These are phyloP conservation scores for Xylariaceae sp. DNA, from an alignment of 2,329 filamentous ascomycete species.

Conservation along the genomic window DNA sequence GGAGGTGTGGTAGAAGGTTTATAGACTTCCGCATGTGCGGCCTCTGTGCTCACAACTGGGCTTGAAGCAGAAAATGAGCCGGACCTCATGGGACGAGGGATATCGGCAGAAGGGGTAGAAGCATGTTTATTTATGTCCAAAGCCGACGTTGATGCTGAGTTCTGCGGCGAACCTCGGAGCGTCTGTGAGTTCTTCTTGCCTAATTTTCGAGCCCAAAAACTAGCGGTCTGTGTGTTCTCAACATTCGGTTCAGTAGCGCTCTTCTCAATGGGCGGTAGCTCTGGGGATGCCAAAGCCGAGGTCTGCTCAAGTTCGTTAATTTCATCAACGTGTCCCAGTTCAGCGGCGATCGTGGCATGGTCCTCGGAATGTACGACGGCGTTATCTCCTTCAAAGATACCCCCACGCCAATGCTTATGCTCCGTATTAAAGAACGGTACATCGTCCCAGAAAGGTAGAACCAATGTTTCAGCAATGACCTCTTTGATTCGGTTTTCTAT, in stretches of 20 bases:
- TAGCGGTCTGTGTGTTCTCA: slow-evolving; percentile 37
- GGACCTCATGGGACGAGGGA: slow-evolving; percentile 55
- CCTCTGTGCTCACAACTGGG: slow-evolving; percentile 64
- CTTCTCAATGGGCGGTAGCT: slow-evolving; percentile 51
- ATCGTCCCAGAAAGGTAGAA: slow-evolving; percentile 95
- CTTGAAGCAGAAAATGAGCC: slow-evolving; percentile 61
- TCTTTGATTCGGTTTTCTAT: slow-evolving; percentile 95
- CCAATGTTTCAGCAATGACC: slow-evolving; percentile 86
- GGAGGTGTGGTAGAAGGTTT: slow-evolving; percentile 53
- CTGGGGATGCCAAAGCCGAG: slow-evolving; percentile 32
- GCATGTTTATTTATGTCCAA: slow-evolving; percentile 45
- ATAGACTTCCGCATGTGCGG: slow-evolving; percentile 61
- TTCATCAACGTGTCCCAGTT: slow-evolving; percentile 47
- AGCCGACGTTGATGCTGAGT: slow-evolving; percentile 44
- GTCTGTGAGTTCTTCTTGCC: slow-evolving; percentile 35
- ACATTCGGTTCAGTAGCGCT: slow-evolving; percentile 47
- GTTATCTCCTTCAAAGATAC: slow-evolving; percentile 66
- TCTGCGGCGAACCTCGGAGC: slow-evolving; percentile 26
- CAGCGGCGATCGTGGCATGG: slow-evolving; percentile 37
- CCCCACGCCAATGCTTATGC: slow-evolving; percentile 75
- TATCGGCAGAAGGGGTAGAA: slow-evolving; percentile 36
- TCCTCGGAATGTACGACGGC: slow-evolving; percentile 37
- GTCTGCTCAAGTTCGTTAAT: slow-evolving; percentile 42
- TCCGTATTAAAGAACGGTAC: slow-evolving; percentile 83
- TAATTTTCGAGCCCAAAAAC: slow-evolving; percentile 50